Conservation (phyloP, 306 rosid genomes). For the Dalbergia oliveri region DNA sequence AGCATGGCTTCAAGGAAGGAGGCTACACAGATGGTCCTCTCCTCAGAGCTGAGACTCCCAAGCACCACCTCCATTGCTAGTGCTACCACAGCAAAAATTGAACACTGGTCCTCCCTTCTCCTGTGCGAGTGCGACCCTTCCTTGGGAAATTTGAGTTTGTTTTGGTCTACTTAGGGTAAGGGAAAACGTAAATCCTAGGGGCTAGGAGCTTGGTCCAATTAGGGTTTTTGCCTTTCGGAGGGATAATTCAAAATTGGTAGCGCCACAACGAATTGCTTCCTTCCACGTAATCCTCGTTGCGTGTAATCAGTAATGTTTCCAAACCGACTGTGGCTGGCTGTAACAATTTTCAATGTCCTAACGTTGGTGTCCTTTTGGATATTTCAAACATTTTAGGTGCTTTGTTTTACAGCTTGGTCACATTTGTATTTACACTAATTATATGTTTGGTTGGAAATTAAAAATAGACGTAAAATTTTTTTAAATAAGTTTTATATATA, state of each 20-base stretch:
- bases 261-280: not conserved
- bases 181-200: too few relatives aligned
- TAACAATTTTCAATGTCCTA: not conserved
- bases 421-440: too few relatives aligned
- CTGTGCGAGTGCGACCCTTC: too few relatives aligned
- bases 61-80: constrained; percentile 56
- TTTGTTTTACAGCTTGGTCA: too few relatives aligned
- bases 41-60: constrained; percentile 41
- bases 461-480: too few relatives aligned
- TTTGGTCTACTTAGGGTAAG: constrained; percentile 63
- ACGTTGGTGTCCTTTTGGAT: not conserved
- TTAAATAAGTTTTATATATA: too few relatives aligned
- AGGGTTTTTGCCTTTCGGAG: constrained; percentile 54
- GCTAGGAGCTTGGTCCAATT: too few relatives aligned
- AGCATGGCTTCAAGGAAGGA: constrained; percentile 58
- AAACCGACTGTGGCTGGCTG: not conserved
- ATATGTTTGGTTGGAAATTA: too few relatives aligned
- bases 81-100: constrained; percentile 26
- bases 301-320: not conserved
- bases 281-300: constrained; percentile 32
- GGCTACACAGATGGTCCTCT: constrained; percentile 40
- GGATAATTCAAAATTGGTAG: constrained; percentile 28
- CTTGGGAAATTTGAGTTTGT: not conserved
- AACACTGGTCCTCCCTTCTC: too few relatives aligned
- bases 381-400: not conserved